Percentiles rank a stretch among this genome's conserved stretches.
These are phyloP conservation scores for Lactifluus pinguis DNA, from an alignment of 768 basidiomycete species.

Conservation along the genomic window DNA sequence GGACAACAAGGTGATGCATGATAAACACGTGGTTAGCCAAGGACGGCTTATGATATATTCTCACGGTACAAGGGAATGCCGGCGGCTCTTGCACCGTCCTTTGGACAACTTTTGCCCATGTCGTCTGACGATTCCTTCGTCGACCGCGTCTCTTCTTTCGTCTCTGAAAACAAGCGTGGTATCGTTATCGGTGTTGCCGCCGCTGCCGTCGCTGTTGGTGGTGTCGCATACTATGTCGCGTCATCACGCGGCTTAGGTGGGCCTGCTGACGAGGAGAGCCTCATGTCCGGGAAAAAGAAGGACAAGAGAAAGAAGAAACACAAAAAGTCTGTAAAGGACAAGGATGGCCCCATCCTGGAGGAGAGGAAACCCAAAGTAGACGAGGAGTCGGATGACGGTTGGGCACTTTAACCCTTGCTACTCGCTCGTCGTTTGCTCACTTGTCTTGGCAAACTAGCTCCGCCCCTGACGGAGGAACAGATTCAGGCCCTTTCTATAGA, in stretches of 20 bases:
- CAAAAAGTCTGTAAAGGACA: constrained; percentile 41
- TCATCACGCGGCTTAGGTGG: constrained; percentile 36
- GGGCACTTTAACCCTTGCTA: neutral
- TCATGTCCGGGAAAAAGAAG: constrained; percentile 34
- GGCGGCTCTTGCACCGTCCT: neutral
- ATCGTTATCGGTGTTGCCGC: constrained; percentile 65
- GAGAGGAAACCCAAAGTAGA: constrained; percentile 44
- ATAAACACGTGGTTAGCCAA: constrained; percentile 6
- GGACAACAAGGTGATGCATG: neutral
- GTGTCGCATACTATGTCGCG: constrained; percentile 68
- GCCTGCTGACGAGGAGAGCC: constrained; percentile 15
- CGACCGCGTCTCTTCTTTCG: constrained; percentile 59
- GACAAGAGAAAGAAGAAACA: constrained; percentile 44
- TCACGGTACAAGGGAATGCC: neutral
- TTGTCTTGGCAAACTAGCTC: constrained; percentile 29
- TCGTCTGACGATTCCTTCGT: constrained; percentile 32
- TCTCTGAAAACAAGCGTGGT: constrained; percentile 73
- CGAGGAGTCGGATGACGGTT: constrained; percentile 26
- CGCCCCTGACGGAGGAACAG: constrained; percentile 41
- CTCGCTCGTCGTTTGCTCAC: constrained; percentile 14
- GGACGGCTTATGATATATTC: constrained; percentile 1
- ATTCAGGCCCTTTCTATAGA: constrained; percentile 49
- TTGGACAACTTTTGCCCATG: constrained; percentile 18
- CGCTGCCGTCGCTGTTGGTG: constrained; percentile 60
- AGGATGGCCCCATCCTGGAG: constrained; percentile 73